Conservation (phyloP, 768 basidiomycete genomes). For the Lactarius akahatsu region DNA sequence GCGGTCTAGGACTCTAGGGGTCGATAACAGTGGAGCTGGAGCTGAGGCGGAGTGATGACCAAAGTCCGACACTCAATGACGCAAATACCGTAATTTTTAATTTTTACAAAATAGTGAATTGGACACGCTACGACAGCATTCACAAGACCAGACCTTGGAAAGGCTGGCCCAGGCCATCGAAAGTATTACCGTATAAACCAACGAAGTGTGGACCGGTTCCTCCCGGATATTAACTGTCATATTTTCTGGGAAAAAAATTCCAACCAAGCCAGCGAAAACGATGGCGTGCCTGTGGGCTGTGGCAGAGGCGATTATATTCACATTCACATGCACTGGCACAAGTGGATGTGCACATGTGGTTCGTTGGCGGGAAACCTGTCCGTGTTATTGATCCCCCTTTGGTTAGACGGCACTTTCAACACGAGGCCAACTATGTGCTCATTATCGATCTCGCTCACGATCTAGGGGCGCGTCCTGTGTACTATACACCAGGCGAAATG, state of each 20-base stretch:
- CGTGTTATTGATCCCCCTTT: neutral
- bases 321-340: neutral
- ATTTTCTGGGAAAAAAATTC: too few species aligned
- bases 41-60: neutral
- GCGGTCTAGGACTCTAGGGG: neutral
- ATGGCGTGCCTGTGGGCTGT: neutral
- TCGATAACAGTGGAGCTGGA: neutral
- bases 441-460: neutral
- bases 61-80: neutral
- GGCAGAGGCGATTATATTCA: neutral
- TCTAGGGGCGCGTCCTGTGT: constrained; percentile 1
- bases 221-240: neutral
- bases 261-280: neutral
- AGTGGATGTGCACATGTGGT: neutral
- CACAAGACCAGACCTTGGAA: too few species aligned
- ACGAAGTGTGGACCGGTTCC: neutral
- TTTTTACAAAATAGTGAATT: neutral
- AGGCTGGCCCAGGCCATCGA: neutral
- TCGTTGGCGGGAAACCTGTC: neutral
- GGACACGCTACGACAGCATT: neutral
- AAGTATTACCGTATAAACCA: neutral
- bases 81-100: neutral
- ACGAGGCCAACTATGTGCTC: neutral
- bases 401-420: neutral
- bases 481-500: neutral